Evolutionary conservation across 2,329 filamentous ascomycete genomes (phyloP).

Genomic region (Penicillium frequentans): DNA sequence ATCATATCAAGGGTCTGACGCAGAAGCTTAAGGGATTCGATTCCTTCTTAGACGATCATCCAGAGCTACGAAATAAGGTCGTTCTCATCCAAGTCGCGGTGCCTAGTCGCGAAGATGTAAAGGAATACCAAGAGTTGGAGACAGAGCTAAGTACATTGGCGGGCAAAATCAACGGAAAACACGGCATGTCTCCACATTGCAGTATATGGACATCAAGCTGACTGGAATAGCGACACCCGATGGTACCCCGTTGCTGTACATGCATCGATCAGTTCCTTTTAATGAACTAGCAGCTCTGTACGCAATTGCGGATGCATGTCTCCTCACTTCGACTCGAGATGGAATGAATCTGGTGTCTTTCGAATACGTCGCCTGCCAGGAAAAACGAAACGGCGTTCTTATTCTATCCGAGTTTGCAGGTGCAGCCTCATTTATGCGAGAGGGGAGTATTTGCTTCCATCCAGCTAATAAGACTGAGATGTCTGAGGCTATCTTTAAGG

Average conservation of each 20-base stretch:
- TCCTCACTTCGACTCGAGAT: conserved; percentile 86
- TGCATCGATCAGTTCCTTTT: conserved; percentile 90
- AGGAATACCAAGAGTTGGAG: conserved; percentile 91
- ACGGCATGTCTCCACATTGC: conserved; percentile 50
- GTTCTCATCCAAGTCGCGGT: conserved; percentile 92
- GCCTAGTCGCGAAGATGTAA: conserved; percentile 79
- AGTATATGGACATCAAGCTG: neutral
- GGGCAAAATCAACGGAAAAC: conserved; percentile 89
- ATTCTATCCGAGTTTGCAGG: conserved; percentile 94
- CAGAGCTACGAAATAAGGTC: conserved; percentile 90
- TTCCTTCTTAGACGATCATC: conserved; percentile 86
- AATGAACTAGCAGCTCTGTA: conserved; percentile 93
- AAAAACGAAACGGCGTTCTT: conserved; percentile 82
- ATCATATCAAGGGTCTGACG: conserved; percentile 96
- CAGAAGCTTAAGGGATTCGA: conserved; percentile 93
- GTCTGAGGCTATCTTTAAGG: conserved; percentile 80
- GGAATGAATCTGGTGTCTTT: conserved; percentile 98
- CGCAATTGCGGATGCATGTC: conserved; percentile 80
- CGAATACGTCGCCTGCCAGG: conserved; percentile 92
- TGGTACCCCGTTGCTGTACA: conserved; percentile 94
- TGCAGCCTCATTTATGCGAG: conserved; percentile 80
- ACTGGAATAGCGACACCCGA: conserved; percentile 70
- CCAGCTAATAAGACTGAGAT: conserved; percentile 94
- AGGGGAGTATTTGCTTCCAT: conserved; percentile 86
- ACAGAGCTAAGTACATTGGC: conserved; percentile 90